These are phyloP conservation scores for Tausonia pullulans DNA, from an alignment of 1,284 basidiomycete genomes.

Conservation along the genomic window DNA sequence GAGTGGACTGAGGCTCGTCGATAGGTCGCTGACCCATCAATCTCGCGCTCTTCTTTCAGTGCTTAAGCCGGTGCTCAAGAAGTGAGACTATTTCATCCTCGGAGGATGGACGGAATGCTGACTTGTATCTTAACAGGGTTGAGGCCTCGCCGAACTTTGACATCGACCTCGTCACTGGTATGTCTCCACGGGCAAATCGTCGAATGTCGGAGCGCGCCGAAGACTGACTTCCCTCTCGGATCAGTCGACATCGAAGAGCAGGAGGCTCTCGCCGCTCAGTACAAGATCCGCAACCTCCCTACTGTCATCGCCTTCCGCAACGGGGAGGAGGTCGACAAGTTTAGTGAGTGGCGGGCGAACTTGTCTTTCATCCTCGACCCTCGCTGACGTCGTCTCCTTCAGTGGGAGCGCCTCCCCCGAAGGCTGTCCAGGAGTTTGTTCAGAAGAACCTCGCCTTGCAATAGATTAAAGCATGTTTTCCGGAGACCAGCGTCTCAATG, in stretches of 20 bases:
- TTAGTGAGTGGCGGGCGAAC: conserved; percentile 1
- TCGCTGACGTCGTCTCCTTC: no score
- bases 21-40: not conserved
- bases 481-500: not conserved
- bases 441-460: not conserved
- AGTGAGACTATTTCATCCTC: not conserved
- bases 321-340: conserved; percentile 5
- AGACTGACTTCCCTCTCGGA: not conserved
- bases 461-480: not conserved
- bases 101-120: not conserved
- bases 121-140: not conserved
- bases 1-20: no score
- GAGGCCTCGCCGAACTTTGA: not conserved
- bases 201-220: not conserved
- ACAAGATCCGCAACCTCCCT: not conserved
- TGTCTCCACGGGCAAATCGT: not conserved
- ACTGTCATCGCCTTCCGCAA: conserved; percentile 9
- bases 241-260: not conserved
- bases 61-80: not conserved
- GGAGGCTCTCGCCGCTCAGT: not conserved
- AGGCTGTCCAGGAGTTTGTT: not conserved
- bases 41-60: not conserved
- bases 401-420: no score
- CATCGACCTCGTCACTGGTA: conserved; percentile 3
- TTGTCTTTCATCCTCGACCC: not conserved